These are phyloP conservation scores for Ascoidea rubescens DNA, from an alignment of 805 yeast species.

Conservation along the genomic window DNA sequence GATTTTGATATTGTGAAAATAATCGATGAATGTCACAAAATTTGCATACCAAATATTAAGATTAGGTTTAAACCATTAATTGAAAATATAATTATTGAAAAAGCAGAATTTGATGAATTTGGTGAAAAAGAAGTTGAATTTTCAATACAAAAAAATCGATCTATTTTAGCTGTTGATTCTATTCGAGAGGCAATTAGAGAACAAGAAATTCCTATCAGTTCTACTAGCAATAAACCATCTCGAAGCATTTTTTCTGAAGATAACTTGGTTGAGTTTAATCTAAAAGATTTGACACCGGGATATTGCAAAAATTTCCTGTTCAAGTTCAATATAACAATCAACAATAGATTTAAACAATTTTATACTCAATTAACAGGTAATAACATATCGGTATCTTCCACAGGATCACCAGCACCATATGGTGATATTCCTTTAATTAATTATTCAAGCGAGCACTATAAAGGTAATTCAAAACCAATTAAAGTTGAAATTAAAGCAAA, in stretches of 20 bases:
- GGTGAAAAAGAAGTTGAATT: neutral
- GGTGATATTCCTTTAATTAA: neutral
- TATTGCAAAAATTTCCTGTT: conserved; percentile 6
- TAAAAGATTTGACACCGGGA: conserved; percentile 9
- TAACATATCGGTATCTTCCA: neutral
- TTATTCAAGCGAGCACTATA: neutral
- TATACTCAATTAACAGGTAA: neutral
- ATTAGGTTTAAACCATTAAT: conserved; percentile 1
- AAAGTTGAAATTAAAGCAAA: neutral
- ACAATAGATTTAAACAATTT: conserved; percentile 4
- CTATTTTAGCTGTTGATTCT: neutral
- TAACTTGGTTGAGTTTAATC: neutral
- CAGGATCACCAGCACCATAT: neutral
- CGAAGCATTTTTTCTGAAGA: neutral
- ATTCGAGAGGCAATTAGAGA: neutral
- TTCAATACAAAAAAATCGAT: neutral
- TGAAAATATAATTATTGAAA: neutral
- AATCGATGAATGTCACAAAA: conserved; percentile 3
- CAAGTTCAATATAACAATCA: conserved; percentile 2
- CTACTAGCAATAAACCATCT: too few species aligned
- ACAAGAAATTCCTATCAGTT: neutral
- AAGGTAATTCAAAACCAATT: neutral
- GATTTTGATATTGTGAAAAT: conserved; percentile 1
- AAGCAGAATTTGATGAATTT: neutral
- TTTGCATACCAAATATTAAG: conserved; percentile 6